These are phyloP conservation scores for Stentor coeruleus DNA, from an alignment of 73 alveolate species.

Conservation along the genomic window DNA sequence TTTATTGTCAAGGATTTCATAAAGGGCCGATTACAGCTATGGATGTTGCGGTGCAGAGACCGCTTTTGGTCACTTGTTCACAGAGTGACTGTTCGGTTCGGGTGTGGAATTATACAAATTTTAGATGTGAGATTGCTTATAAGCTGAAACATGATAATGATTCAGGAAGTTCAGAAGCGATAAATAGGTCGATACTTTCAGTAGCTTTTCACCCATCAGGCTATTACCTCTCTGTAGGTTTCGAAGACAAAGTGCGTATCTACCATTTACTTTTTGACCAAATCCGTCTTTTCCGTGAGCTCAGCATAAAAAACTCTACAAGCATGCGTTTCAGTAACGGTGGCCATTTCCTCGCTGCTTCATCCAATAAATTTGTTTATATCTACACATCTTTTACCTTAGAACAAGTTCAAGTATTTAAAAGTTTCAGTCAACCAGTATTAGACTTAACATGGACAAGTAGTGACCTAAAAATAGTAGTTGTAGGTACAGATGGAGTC, in stretches of 20 bases:
- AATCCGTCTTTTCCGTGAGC: conserved; percentile 79
- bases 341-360: conserved; percentile 93
- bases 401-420: conserved; percentile 61
- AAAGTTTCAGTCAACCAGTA: conserved; percentile 61
- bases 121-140: conserved; percentile 74
- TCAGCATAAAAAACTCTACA: conserved; percentile 72
- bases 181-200: conserved; percentile 72
- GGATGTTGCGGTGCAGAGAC: conserved; percentile 97
- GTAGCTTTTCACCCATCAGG: conserved; percentile 99
- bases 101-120: conserved; percentile 94
- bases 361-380: conserved; percentile 73
- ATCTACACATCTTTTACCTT: conserved; percentile 90
- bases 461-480: conserved; percentile 62
- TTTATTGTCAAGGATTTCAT: conserved; percentile 96
- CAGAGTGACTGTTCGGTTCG: conserved; percentile 91
- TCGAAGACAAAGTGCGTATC: conserved; percentile 92
- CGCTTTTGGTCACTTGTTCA: conserved; percentile 57
- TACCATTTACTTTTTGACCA: conserved; percentile 92
- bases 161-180: conserved; percentile 73
- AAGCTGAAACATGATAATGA: conserved; percentile 74
- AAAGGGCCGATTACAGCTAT: conserved; percentile 86
- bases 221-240: conserved; percentile 95
- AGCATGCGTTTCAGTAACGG: conserved; percentile 85
- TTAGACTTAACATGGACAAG: conserved; percentile 64
- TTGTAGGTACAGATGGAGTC: conserved; percentile 78